These are phyloP conservation scores for Fomitopsis betulina DNA, from an alignment of 1,284 basidiomycete species.

Conservation along the genomic window DNA sequence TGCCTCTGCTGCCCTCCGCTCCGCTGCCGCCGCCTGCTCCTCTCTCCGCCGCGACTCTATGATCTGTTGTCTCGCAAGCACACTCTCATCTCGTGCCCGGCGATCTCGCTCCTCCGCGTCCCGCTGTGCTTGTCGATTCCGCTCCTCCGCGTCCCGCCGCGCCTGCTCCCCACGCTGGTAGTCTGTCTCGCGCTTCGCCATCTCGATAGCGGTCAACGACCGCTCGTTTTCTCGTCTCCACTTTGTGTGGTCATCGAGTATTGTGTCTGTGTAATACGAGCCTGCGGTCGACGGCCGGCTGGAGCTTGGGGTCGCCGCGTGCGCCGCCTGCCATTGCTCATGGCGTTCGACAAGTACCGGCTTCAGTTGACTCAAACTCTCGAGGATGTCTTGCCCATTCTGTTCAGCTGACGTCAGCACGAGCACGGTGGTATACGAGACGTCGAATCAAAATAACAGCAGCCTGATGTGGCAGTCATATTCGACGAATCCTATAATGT, in stretches of 20 bases:
- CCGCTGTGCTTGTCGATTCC: constrained; percentile 18
- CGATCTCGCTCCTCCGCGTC: constrained; percentile 22
- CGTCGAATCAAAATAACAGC: neutral
- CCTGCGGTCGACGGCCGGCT: constrained; percentile 18
- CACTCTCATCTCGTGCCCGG: constrained; percentile 17
- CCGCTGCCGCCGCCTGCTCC: constrained; percentile 19
- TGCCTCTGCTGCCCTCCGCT: constrained; percentile 20
- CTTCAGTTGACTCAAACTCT: constrained; percentile 31
- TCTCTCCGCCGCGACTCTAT: constrained; percentile 16
- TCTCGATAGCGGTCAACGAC: constrained; percentile 35
- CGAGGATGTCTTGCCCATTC: constrained; percentile 69
- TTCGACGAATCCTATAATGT: neutral
- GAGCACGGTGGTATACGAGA: neutral
- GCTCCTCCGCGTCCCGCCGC: constrained; percentile 21
- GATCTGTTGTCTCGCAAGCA: constrained; percentile 17
- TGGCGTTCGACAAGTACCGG: constrained; percentile 31
- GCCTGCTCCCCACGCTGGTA: constrained; percentile 23
- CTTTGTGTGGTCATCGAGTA: constrained; percentile 19
- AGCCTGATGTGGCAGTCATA: neutral
- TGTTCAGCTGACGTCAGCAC: constrained; percentile 23
- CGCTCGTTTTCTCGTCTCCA: constrained; percentile 25
- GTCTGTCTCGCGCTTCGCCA: constrained; percentile 31
- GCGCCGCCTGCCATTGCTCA: constrained; percentile 28
- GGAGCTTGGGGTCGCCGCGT: constrained; percentile 11
- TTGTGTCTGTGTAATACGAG: constrained; percentile 6